Conservation (phyloP, 257 asterid genomes). For the Solanum etuberosum region DNA sequence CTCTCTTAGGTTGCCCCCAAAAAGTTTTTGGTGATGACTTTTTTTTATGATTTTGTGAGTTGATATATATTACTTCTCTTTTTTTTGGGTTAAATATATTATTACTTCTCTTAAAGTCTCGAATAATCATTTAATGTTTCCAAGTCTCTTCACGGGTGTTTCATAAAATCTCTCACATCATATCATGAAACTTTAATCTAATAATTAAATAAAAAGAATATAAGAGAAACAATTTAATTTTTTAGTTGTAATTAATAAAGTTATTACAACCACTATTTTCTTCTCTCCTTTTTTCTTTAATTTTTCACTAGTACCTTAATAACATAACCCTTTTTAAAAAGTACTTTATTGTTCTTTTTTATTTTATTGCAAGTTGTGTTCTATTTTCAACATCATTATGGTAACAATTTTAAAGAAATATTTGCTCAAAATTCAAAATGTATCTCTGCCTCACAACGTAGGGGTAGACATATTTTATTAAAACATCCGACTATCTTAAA, state of each 20-base stretch:
- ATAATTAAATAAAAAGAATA: background rate
- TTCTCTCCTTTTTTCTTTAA: background rate
- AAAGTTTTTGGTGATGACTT: background rate
- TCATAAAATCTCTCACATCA: background rate
- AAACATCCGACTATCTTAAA: too few species aligned
- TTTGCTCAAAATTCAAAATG: background rate
- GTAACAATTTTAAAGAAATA: background rate
- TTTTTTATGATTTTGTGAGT: background rate
- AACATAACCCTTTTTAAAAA: background rate
- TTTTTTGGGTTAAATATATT: too few species aligned
- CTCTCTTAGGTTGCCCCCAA: background rate
- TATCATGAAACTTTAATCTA: background rate
- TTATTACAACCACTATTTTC: background rate
- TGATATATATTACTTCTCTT: background rate
- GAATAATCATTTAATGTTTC: background rate
- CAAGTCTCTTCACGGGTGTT: background rate
- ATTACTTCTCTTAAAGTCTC: background rate
- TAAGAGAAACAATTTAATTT: background rate
- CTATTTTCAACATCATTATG: background rate
- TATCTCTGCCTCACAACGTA: background rate
- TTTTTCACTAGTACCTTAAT: background rate
- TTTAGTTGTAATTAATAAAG: background rate
- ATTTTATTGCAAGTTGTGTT: background rate
- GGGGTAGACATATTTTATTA: background rate
- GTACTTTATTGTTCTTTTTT: background rate